Conservation (phyloP, 208 protist genomes). For the Trichomonas tenax region DNA sequence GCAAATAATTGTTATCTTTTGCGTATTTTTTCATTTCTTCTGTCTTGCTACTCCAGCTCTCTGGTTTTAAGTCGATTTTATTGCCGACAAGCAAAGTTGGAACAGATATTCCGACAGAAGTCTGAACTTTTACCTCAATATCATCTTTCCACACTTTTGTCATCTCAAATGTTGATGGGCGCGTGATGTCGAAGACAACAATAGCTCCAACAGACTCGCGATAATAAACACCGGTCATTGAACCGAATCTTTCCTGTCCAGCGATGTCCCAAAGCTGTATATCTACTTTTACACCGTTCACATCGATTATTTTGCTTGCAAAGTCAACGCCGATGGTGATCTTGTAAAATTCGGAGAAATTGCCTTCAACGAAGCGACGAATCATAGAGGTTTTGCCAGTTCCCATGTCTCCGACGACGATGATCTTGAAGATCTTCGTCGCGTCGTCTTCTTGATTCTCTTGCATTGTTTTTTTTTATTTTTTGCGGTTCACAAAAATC, state of each 20-base stretch:
- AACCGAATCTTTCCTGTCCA: not conserved
- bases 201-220: not conserved
- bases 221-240: conserved; percentile 18
- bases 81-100: conserved; percentile 23
- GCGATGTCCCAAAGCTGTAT: conserved; percentile 18
- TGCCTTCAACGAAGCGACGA: not conserved
- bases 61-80: conserved; percentile 17
- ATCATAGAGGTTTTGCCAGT: conserved; percentile 14
- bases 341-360: conserved; percentile 5
- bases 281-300: not conserved
- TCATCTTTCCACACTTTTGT: conserved; percentile 24
- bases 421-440: not conserved
- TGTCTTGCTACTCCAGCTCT: not conserved
- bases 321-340: conserved; percentile 16
- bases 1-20: not conserved
- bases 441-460: not conserved
- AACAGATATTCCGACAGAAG: not conserved
- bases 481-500: too few species aligned
- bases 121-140: conserved; percentile 21
- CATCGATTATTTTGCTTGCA: not conserved
- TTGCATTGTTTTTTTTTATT: not conserved
- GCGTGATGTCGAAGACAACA: conserved; percentile 27
- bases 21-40: not conserved
- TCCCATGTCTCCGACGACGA: not conserved
- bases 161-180: not conserved